Base-by-base conservation (phyloP, 805 yeast species). In the Hemisphaericaspora nanyangensis region DNA sequence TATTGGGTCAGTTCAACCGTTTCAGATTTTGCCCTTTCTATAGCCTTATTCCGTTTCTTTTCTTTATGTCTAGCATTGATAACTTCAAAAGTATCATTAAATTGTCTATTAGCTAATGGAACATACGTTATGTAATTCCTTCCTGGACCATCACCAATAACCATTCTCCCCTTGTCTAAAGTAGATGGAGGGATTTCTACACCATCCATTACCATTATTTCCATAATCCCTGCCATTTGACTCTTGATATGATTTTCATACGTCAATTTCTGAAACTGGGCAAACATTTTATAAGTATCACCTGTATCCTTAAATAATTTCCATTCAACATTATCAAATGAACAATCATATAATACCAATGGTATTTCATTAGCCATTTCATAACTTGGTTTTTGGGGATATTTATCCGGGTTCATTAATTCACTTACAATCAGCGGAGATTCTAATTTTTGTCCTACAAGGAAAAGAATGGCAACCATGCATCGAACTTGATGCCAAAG, bases 401-500 rank as follows among this genome's bases (percentile, higher is more conserved):
- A 67, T 29, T 60, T 64, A 4, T 66, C 68, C 1, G 77, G 63
- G 50, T 91, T 74, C 31, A 90, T 57, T 42, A 93, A 63, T 2
- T 77, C 72, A 10, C 60, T 58, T 1, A 93, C 68, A 0, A 88
- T 59, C 1, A 59, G 52, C 0, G 88, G 82, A 0, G 56, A 40
- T 58, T 93, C 99, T 16, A 76, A 70, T 12, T 68, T 68, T 58
- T 89, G 95, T 0, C 96, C 99, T 6, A 89, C 80, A 17, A 84
- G 61, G 38, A 93, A 77, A 40, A 93, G 58, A 8, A 85, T 68
- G 0, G 95, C 96, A 66, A 89, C 77, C 93, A 93, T 93, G 49
- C 95, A 89, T 42, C 99, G 76, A 15, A 93, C 99, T 61, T 93
- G 99, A 58, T 93, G 98, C 98, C 98, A 93, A 40, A 93, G 63